Base-by-base conservation (phyloP, 2,329 filamentous ascomycete species). In the Colletotrichum cordylinicola region DNA sequence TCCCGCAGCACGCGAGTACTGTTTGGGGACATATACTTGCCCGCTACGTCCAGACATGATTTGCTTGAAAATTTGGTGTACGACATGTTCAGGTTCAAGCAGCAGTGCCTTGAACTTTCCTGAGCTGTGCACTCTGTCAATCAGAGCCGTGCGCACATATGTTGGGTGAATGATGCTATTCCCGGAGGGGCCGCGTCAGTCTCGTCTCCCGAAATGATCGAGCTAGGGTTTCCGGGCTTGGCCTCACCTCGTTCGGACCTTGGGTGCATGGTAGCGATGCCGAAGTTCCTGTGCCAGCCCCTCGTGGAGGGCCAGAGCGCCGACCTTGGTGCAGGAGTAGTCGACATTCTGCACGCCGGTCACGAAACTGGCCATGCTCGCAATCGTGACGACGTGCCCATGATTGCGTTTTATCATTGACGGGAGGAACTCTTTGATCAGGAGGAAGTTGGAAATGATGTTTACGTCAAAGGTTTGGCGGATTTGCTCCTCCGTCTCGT, bases 371-470 rank as follows among this genome's bases (percentile, higher is more conserved):
- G 89, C 88, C 80, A 88, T 84, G 70, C 87, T 89, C 10, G 89
- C 89, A 16, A 91, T 83, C 0, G 87, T 89, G 15, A 91, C 83
- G 55, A 91, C 82, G 77, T 91, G 89, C 1, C 90, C 90, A 71
- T 89, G 88, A 75, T 88, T 87, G 13, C 82, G 81, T 29, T 79
- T 78, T 18, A 89, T 79, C 87, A 89, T 89, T 43, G 83, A 80
- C 0, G 88, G 88, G 24, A 90, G 78, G 79, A 89, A 89, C 69
- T 87, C 86, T 70, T 86, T 84, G 31, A 87, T 83, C 74, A 84
- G 85, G 60, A 85, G 84, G 80, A 86, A 89, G 79, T 88, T 87
- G 15, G 84, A 81, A 55, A 90, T 80, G n/a, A 86, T 82, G 80
- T 90, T 90, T 72, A 89, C 86, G 72, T 87, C 85, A 76, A 89